Evolutionary conservation across 2,329 filamentous ascomycete genomes (phyloP).

Genomic region (Ascochyta viciae-villosae): DNA sequence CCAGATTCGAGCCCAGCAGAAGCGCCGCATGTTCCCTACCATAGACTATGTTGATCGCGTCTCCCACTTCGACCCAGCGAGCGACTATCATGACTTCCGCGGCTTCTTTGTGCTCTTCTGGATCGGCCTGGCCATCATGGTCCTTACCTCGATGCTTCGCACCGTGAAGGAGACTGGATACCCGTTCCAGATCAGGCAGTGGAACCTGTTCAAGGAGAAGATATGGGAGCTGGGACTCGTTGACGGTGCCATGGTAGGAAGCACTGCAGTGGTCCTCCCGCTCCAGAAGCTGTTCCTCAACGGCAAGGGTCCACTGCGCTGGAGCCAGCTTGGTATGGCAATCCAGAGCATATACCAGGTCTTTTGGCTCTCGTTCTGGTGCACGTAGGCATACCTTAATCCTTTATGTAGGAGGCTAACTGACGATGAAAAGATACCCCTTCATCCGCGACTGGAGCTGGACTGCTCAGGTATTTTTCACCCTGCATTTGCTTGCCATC

Average conservation of each 20-base stretch:
- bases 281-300: conserved; percentile 73
- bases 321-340: conserved; percentile 78
- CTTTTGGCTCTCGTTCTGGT: conserved; percentile 82
- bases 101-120: conserved; percentile 99
- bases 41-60: conserved; percentile 90
- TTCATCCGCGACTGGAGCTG: conserved; percentile 91
- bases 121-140: conserved; percentile 97
- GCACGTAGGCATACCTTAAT: conserved; percentile 58
- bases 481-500: conserved; percentile 86
- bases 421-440: conserved; percentile 64
- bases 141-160: conserved; percentile 88
- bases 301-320: conserved; percentile 66
- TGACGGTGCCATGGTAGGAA: conserved; percentile 84
- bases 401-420: not conserved
- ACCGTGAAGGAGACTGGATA: conserved; percentile 94
- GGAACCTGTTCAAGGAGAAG: conserved; percentile 86
- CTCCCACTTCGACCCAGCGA: conserved; percentile 92
- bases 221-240: conserved; percentile 84
- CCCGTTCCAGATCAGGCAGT: conserved; percentile 84
- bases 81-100: conserved; percentile 91
- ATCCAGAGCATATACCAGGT: conserved; percentile 84
- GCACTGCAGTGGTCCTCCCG: conserved; percentile 73
- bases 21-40: conserved; percentile 86
- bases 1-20: conserved; percentile 80
- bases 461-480: conserved; percentile 95